Percentiles rank a stretch among this genome's conserved stretches.
Conservation (phyloP, 2,329 filamentous ascomycete species). For the Pseudogymnoascus sp. region DNA sequence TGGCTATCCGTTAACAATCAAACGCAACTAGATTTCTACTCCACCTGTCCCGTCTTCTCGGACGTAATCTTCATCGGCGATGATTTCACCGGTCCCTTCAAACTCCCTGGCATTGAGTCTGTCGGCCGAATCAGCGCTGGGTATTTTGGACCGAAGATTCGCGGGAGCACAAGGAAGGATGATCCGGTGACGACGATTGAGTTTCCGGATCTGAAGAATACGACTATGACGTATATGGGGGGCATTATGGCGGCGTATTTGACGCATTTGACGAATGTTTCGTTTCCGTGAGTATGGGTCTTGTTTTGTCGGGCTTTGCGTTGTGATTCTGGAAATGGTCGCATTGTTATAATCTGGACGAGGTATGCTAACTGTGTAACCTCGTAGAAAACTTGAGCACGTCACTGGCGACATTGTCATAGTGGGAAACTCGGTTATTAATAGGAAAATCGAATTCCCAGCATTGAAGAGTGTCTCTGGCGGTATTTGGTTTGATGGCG, state of each 20-base stretch:
- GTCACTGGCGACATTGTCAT: neutral
- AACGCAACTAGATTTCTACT: slow-evolving; percentile 12
- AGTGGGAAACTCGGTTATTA: neutral
- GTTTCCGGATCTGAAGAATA: slow-evolving; percentile 13
- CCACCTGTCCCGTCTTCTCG: neutral
- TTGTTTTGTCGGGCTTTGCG: neutral
- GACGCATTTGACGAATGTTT: slow-evolving; percentile 11
- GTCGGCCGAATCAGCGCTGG: neutral
- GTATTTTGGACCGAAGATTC: neutral
- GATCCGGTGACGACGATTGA: slow-evolving; percentile 12
- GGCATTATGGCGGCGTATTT: slow-evolving; percentile 11
- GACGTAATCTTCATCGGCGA: slow-evolving; percentile 8
- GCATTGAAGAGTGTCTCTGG: neutral
- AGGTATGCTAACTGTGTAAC: neutral
- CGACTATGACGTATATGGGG: neutral
- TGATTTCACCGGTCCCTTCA: slow-evolving; percentile 10
- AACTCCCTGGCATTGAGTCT: slow-evolving; percentile 9
- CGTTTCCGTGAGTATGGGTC: slow-evolving; percentile 10
- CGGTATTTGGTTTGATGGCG: neutral
- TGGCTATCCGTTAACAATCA: neutral
- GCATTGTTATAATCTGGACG: neutral
- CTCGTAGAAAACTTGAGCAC: neutral
- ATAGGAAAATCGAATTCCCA: neutral
- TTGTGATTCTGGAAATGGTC: neutral
- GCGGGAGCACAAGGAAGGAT: neutral